Evolutionary conservation across 73 alveolate genomes (phyloP), one percentile per base, ranked within the genome.

Genomic region (Paramecium tetraurelia): DNA sequence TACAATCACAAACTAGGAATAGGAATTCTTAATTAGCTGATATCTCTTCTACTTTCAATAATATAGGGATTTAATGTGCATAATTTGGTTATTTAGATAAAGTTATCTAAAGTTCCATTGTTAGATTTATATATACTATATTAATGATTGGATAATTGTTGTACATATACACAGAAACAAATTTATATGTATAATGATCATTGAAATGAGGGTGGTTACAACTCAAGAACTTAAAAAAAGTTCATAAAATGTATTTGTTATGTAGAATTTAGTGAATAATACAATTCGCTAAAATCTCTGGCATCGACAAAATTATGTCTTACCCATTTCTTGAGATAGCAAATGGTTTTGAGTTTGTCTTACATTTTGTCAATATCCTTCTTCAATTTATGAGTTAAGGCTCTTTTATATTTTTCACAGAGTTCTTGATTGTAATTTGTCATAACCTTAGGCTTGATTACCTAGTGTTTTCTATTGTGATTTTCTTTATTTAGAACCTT

Each of bases 271-370:
- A 72, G 86, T 12, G 57, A 72, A 40, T 36, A 72, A 20, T 72
- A 72, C 21, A 72, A 21, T 36, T 72, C 86, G 18, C 59, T 36
- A 72, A 72, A 72, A 36, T 72, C 86, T 12, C 35, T 72, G 1
- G 57, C 86, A 33, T 72, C 86, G 18, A 72, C 86, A 7, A 36
- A 72, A 21, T 72, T 33, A 31, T 14, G 35, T 43, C 33, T 36
- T 33, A 72, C 86, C 86, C 86, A 72, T 72, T 72, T 72, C 59
- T 72, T 72, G 20, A 72, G 86, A 72, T 72, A 72, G 29, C 10
- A 36, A 12, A 72, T 40, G 16, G 86, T 72, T 18, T 40, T 72
- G 20, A 72, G 59, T 72, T 72, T 72, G 38, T 72, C 86, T 72
- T 72, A 29, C 86, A 72, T 72, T 43, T 72, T 72, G 38, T 72